Base-by-base conservation (phyloP, 2,329 filamentous ascomycete species). In the Xylariaceae sp. region DNA sequence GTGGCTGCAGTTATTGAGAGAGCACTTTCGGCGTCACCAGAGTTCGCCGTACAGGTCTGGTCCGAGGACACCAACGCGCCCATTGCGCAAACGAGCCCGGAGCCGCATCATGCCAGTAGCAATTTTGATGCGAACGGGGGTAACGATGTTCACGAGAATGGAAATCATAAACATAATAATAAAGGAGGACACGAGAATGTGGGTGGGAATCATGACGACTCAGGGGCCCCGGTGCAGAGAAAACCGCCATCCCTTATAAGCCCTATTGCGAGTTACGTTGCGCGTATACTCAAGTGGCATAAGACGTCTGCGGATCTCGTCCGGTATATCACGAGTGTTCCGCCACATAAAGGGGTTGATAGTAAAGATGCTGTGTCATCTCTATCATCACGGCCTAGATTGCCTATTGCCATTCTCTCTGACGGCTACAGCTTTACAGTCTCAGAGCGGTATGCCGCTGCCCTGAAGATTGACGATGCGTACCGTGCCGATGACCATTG, bases 401-500 rank as follows among this genome's bases (percentile, higher is more conserved):
- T 87, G 1, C 90, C 90, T 0, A 82, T 96, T 30, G 86, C 92
- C 2, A 77, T 97, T 17, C 79, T 96, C 34, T 86, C 88, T 0
- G 83, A 75, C n/a, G 85, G 89, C 18, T 97, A 91, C 74, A 90
- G 91, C 62, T 83, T 97, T 47, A 88, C 87, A 10, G 82, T 88
- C 0, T 88, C 90, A 0, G 89, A 97, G 71, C 78, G 80, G 52
- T 93, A 88, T 71, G 89, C 92, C 1, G 85, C 83, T 57, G 78
- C 81, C 11, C 85, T 92, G 49, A 88, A 89, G 1, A 91, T 95
- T 65, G 77, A 81, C 15, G 92, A 96, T 70, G 80, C 82, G 5
- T 96, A 95, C 72, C 83, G 85, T 13, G 86, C 89, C 0, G 82
- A 89, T n/a, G 92, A 96, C 68, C 93, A 97, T 75, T 97, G 93